phyloP scores from a whole-genome alignment of 2,329 filamentous ascomycete genomes.

The Pyrenophora seminiperda region DNA sequence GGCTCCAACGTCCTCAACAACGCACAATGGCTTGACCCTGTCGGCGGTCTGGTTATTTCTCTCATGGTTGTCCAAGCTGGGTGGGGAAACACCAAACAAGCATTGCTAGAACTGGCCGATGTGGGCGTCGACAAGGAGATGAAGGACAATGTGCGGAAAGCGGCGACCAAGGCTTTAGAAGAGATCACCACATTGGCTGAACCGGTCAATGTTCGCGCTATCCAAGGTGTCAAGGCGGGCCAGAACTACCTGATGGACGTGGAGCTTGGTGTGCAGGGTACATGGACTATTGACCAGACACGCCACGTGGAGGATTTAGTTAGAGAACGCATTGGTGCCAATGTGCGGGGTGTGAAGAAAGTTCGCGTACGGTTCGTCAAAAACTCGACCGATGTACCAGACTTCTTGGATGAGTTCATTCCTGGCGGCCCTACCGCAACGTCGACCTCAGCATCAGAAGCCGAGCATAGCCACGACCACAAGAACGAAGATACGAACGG shows the following conservation, averaged over 20 bases:
- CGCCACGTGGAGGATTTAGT: constrained; percentile 74
- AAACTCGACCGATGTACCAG: constrained; percentile 61
- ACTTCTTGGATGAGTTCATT: constrained; percentile 73
- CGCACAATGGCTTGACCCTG: constrained; percentile 90
- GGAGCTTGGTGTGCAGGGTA: constrained; percentile 77
- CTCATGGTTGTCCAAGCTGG: constrained; percentile 92
- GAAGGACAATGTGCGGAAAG: constrained; percentile 70
- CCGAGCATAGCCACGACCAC: constrained; percentile 34
- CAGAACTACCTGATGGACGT: constrained; percentile 95
- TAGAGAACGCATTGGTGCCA: constrained; percentile 72
- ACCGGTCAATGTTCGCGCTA: constrained; percentile 73
- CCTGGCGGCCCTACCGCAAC: constrained; percentile 35
- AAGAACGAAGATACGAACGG: constrained; percentile 29
- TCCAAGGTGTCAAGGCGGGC: constrained; percentile 91
- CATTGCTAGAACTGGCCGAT: constrained; percentile 89
- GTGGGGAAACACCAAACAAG: constrained; percentile 79
- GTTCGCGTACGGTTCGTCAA: constrained; percentile 84
- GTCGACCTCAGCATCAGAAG: constrained; percentile 39
- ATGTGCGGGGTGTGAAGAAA: constrained; percentile 81
- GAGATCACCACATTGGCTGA: constrained; percentile 53
- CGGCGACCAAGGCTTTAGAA: constrained; percentile 52
- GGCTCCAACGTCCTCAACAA: constrained; percentile 85
- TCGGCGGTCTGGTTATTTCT: constrained; percentile 90
- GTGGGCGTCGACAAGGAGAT: constrained; percentile 85
- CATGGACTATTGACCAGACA: constrained; percentile 75